Conservation (phyloP, 305 asterid genomes). For the Fraxinus greggii region DNA sequence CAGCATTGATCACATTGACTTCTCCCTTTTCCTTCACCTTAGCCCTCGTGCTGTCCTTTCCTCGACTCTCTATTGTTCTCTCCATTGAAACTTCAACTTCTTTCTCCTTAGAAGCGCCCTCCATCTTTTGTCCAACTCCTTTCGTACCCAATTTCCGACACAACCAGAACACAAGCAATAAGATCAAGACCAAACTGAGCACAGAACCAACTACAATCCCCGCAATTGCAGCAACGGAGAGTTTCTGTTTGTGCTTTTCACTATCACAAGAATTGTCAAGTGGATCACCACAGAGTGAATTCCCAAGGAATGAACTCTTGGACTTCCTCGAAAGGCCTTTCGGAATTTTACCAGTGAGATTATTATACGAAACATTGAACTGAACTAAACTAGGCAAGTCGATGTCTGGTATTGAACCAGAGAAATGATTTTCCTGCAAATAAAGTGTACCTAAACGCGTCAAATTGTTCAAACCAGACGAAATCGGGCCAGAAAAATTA, state of each 20-base stretch:
- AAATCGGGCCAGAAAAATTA: constrained; percentile 58
- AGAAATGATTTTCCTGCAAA: constrained; percentile 52
- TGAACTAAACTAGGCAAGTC: constrained; percentile 43
- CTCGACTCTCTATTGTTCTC: constrained; percentile 19
- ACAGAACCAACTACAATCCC: constrained; percentile 64
- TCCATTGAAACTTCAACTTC: constrained; percentile 36
- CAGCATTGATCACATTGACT: constrained; percentile 24
- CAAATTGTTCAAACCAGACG: constrained; percentile 51
- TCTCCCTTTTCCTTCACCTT: constrained; percentile 34
- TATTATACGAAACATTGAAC: constrained; percentile 64
- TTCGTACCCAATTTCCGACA: constrained; percentile 35
- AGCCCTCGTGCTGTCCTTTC: constrained; percentile 27
- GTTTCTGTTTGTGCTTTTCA: constrained; percentile 29
- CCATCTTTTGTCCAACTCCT: constrained; percentile 27
- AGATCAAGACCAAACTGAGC: constrained; percentile 41
- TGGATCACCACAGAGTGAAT: constrained; percentile 73
- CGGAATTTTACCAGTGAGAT: constrained; percentile 61
- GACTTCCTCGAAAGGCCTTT: constrained; percentile 46
- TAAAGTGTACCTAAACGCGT: constrained; percentile 64
- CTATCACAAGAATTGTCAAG: constrained; percentile 47
- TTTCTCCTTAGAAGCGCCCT: constrained; percentile 16
- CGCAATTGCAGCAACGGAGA: constrained; percentile 70
- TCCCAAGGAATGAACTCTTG: constrained; percentile 53
- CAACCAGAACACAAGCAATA: constrained; percentile 43
- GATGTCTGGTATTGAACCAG: constrained; percentile 61